Evolutionary conservation across 345 rosid species (phyloP).

Genomic region (Salix caprea): DNA sequence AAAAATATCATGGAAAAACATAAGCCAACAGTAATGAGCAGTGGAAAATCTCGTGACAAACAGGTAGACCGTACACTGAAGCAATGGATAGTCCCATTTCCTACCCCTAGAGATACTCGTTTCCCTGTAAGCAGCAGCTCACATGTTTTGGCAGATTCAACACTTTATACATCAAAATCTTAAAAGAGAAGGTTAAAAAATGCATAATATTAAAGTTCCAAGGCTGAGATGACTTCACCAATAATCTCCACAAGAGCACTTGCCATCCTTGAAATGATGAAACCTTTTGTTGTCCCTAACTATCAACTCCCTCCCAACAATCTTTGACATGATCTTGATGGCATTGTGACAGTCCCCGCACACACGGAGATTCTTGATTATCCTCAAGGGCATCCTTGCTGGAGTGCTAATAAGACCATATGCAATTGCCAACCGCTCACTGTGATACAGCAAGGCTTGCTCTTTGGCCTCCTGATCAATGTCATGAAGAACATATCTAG

Average conservation of each 20-base stretch:
- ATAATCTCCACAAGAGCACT: slow-evolving; percentile 48
- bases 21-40: too few relatives aligned
- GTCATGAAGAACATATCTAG: slow-evolving; percentile 67
- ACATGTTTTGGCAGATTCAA: neutral
- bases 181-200: neutral
- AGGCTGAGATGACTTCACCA: slow-evolving; percentile 27
- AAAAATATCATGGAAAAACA: neutral
- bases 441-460: slow-evolving; percentile 71
- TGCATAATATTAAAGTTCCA: neutral
- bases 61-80: neutral
- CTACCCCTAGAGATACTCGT: neutral
- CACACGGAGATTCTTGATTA: slow-evolving; percentile 76
- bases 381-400: slow-evolving; percentile 54
- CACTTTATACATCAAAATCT: slow-evolving; percentile 3
- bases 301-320: slow-evolving; percentile 65
- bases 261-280: slow-evolving; percentile 57
- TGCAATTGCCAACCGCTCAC: slow-evolving; percentile 78
- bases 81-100: neutral
- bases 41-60: neutral
- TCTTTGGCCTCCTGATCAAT: slow-evolving; percentile 84
- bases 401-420: slow-evolving; percentile 75
- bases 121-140: neutral
- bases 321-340: slow-evolving; percentile 75
- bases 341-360: slow-evolving; percentile 78
- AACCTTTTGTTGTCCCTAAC: slow-evolving; percentile 80